These are phyloP conservation scores for Phytopythium cucurbitacearum DNA, from an alignment of 352 stramenopile genomes.

Conservation along the genomic window DNA sequence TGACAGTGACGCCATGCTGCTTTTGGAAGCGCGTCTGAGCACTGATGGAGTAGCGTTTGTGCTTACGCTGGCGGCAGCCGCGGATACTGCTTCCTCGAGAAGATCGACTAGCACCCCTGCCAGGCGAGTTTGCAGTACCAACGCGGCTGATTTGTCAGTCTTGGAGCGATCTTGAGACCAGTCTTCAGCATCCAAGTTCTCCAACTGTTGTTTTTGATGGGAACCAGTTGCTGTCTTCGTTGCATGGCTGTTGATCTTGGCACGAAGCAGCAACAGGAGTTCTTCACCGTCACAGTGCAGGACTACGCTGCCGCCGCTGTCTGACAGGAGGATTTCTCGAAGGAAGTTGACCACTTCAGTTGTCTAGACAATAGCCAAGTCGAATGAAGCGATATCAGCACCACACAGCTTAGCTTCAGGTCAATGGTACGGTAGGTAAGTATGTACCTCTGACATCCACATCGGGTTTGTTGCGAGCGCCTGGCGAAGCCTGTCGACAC, in stretches of 20 bases:
- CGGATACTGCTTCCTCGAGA: conserved; percentile 18
- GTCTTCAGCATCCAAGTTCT: background rate
- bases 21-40: too few species aligned
- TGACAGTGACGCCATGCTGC: background rate
- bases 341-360: conserved; percentile 63
- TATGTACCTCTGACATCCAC: conserved; percentile 14
- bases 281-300: conserved; percentile 40
- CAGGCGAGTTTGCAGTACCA: too few species aligned
- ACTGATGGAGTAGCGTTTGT: too few species aligned
- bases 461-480: conserved; percentile 13
- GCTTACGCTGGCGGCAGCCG: too few species aligned
- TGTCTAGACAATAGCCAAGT: conserved; percentile 15
- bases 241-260: background rate
- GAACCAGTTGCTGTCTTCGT: too few species aligned
- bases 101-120: conserved; percentile 9
- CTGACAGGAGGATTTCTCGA: conserved; percentile 43
- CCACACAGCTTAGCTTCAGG: background rate
- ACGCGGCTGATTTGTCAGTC: too few species aligned
- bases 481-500: conserved; percentile 36
- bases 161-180: background rate
- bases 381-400: too few species aligned
- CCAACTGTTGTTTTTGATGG: background rate
- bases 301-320: conserved; percentile 44
- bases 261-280: conserved; percentile 26
- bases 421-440: background rate